Evolutionary conservation across 495 filamentous ascomycete species (phyloP).

Genomic region (Podospora tetraspora): DNA sequence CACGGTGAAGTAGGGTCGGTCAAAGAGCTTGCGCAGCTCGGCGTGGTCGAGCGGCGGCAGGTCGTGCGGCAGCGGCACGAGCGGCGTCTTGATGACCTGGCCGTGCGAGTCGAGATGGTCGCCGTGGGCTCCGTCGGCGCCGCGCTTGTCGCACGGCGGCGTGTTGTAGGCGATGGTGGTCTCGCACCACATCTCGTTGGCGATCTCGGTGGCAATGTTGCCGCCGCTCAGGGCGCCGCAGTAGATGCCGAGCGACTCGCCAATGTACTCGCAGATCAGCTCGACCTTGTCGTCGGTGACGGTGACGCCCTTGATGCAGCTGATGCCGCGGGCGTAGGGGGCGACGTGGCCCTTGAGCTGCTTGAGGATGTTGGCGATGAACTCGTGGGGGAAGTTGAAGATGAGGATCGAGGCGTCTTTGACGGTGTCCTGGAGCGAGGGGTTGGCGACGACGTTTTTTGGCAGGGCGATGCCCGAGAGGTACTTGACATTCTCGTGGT

Average conservation of each 20-base stretch:
- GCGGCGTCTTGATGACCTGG: constrained; percentile 55
- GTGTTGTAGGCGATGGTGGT: constrained; percentile 96
- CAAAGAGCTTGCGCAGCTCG: constrained; percentile 77
- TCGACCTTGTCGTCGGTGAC: constrained; percentile 75
- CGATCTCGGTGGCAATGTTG: constrained; percentile 95
- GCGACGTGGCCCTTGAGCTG: constrained; percentile 82
- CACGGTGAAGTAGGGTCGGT: constrained; percentile 96
- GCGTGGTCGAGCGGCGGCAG: constrained; percentile 79
- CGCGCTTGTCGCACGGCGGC: constrained; percentile 61
- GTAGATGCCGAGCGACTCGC: constrained; percentile 85
- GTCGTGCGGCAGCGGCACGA: constrained; percentile 68
- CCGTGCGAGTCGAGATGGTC: constrained; percentile 62
- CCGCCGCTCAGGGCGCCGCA: constrained; percentile 93
- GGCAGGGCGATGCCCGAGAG: constrained; percentile 82
- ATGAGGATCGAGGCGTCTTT: constrained; percentile 79
- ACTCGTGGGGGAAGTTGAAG: constrained; percentile 98
- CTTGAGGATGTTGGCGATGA: constrained; percentile 81
- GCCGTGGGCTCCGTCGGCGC: constrained; percentile 32
- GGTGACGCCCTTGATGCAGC: constrained; percentile 96
- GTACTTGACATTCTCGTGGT: constrained; percentile 98
- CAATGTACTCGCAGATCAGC: constrained; percentile 94
- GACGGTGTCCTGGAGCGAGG: constrained; percentile 76
- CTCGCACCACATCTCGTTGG: constrained; percentile 90
- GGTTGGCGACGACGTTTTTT: constrained; percentile 80
- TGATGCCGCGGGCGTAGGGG: constrained; percentile 88